Conservation (phyloP, 116 monocot species). For the Posidonia oceanica region DNA sequence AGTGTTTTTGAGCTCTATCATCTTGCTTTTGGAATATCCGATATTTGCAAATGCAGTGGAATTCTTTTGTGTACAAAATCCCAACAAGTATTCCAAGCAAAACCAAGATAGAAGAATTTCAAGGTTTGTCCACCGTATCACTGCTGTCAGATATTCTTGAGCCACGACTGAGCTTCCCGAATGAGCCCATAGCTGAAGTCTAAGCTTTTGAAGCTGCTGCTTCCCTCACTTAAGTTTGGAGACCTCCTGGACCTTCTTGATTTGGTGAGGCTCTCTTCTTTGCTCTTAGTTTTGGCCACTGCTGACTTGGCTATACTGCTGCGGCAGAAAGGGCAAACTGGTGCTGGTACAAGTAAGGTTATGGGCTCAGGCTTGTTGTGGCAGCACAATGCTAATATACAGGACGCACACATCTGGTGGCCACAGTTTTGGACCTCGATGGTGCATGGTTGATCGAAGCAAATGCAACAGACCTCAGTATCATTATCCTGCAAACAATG, state of each 20-base stretch:
- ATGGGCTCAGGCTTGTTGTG: constrained; percentile 69
- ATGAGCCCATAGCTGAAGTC: constrained; percentile 49
- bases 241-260: constrained; percentile 33
- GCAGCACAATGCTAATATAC: constrained; percentile 81
- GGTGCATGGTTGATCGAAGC: constrained; percentile 81
- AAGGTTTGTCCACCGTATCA: constrained; percentile 45
- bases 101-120: background rate
- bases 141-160: constrained; percentile 25
- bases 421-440: constrained; percentile 85
- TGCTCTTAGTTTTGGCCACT: constrained; percentile 24
- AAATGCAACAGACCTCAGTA: constrained; percentile 77
- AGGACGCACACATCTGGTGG: constrained; percentile 90
- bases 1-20: too few relatives aligned
- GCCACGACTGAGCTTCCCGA: constrained; percentile 42
- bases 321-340: constrained; percentile 76
- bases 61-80: background rate
- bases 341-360: constrained; percentile 30
- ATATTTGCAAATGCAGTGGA: background rate
- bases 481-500: constrained; percentile 9
- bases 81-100: background rate
- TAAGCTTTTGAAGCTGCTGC: constrained; percentile 83
- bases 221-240: constrained; percentile 41
- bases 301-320: constrained; percentile 50
- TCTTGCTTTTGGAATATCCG: too few relatives aligned
- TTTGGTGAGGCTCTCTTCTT: constrained; percentile 22